Percentiles rank a stretch among this genome's conserved stretches.
phyloP scores from a whole-genome alignment of 1,139 yeast species.

The Debaryomycetaceae sp. region DNA sequence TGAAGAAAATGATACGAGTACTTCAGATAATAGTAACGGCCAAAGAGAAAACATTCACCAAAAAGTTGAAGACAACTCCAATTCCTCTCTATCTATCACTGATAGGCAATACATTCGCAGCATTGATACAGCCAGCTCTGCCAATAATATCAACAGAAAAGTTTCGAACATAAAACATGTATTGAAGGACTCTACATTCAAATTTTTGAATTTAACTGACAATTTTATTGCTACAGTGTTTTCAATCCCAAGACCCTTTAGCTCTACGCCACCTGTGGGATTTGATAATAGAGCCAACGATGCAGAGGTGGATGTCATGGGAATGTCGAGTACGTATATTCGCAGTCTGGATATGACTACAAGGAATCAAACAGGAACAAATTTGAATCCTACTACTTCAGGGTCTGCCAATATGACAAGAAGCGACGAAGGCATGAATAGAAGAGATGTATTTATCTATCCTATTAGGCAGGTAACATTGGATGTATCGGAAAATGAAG shows the following conservation, averaged over 20 bases:
- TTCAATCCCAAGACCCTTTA: slow-evolving; percentile 55
- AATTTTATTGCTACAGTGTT: slow-evolving; percentile 57
- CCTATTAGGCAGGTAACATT: slow-evolving; percentile 47
- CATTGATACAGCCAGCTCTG: not conserved
- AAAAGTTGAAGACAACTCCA: not conserved
- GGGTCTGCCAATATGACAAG: not conserved
- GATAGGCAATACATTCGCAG: not conserved
- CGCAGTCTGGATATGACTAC: not conserved
- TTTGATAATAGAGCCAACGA: not conserved
- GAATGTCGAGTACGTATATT: not conserved
- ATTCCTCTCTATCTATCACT: not conserved
- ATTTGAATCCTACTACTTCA: not conserved
- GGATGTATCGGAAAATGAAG: slow-evolving; percentile 3
- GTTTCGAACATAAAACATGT: not conserved
- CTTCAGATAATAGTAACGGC: not conserved
- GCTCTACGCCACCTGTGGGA: slow-evolving; percentile 26
- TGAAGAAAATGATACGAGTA: not conserved
- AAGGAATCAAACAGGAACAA: not conserved
- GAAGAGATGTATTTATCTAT: slow-evolving; percentile 53
- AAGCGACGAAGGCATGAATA: slow-evolving; percentile 12
- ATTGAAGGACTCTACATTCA: not conserved
- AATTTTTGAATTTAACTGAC: slow-evolving; percentile 47
- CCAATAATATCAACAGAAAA: not conserved
- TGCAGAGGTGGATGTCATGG: not conserved
- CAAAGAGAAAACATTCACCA: not conserved